Base-by-base conservation (phyloP, 768 basidiomycete species). In the Tremella fuciformis region DNA sequence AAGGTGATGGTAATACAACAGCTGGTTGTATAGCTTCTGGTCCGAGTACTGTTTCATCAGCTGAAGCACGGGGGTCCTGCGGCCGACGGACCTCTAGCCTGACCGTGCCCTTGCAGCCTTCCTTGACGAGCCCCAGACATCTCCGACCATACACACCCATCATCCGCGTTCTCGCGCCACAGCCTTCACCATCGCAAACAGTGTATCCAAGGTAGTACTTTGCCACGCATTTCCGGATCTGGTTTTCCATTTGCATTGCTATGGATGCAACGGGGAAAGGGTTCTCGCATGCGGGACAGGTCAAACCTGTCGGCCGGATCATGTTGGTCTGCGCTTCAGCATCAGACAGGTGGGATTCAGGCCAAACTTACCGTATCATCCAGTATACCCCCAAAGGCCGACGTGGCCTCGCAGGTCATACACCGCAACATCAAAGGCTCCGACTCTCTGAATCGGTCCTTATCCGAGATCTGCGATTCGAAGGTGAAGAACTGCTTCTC, bases 131-230 rank as follows among this genome's bases (percentile, higher is more conserved):
- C 47, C 83, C 83, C 55, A 91, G 73, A 74, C 96, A 99, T 50
- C 86, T 80, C 29, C 85, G 83, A 6, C 91, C 92, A 74, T 91
- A 93, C 0, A 97, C 90, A 37, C 88, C 82, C 89, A 97, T 94
- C 82, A 86, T 88, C 18, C 96, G 82, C n/a, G 94, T 92, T 38
- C 88, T 83, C 59, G 85, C 81, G 8, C 84, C 84, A 70, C 96
- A 99, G 0, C 86, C 87, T 19, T 84, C 80, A 61, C 97, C 96
- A 66, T 91, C 83, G 77, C 96, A 99, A 4, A 87, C 79, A 0
- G 84, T 86, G 88, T 89, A 93, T 0, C 86, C 85, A 68, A 96
- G 85, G 71, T 99, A 98, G 76, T 93, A 97, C 66, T 81, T 83
- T 8, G 80, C 78, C 50, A 99, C 87, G 62, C 83, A 84, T 1